phyloP scores from a whole-genome alignment of 2,329 filamentous ascomycete species.

The Seiridium cupressi region DNA sequence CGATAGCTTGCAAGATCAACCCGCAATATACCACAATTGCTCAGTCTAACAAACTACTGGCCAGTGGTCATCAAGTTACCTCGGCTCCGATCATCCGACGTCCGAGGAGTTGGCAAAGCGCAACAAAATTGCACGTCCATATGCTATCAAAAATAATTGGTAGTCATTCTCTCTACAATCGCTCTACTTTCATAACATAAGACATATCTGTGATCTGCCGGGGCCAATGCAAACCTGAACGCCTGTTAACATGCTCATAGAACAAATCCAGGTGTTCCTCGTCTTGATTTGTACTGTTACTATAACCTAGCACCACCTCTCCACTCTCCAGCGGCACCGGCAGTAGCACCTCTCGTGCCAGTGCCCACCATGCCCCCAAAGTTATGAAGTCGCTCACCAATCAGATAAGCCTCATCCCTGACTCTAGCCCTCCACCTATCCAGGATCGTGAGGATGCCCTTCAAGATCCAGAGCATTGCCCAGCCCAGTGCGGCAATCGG shows the following conservation, averaged over 20 bases:
- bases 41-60: too few species aligned
- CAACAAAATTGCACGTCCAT: too few species aligned
- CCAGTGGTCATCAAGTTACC: too few species aligned
- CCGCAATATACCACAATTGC: too few species aligned
- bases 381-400: constrained; percentile 93
- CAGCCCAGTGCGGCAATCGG: constrained; percentile 59
- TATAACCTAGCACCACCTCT: constrained; percentile 1
- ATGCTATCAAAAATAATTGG: too few species aligned
- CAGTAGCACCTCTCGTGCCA: neutral
- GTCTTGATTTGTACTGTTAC: neutral
- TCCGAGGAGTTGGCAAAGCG: too few species aligned
- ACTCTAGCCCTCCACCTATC: constrained; percentile 78
- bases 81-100: too few species aligned
- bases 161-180: too few species aligned
- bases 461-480: constrained; percentile 41
- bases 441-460: constrained; percentile 60
- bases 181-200: too few species aligned
- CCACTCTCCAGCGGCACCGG: neutral
- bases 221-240: neutral
- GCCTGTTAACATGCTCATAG: neutral
- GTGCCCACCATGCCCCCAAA: constrained; percentile 43
- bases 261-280: neutral
- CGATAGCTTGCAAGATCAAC: too few species aligned
- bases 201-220: too few species aligned
- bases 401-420: constrained; percentile 91